phyloP scores from a whole-genome alignment of 1,284 basidiomycete species.

The Psilocybe mexicana region DNA sequence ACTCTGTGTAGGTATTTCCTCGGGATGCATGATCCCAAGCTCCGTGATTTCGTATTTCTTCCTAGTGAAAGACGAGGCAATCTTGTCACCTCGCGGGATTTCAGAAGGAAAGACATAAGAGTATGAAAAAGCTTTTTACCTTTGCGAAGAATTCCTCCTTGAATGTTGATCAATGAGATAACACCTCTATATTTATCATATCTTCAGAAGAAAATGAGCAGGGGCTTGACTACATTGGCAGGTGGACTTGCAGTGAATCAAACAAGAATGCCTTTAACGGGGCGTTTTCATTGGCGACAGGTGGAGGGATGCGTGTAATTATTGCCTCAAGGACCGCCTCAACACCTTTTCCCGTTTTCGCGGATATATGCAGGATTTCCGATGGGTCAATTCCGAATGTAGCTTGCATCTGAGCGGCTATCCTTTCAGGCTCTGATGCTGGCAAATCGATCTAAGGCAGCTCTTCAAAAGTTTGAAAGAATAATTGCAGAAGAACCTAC shows the following conservation, averaged over 20 bases:
- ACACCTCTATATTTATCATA: constrained; percentile 98
- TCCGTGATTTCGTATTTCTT: constrained; percentile 94
- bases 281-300: constrained; percentile 48
- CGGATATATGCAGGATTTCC: constrained; percentile 80
- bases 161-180: constrained; percentile 88
- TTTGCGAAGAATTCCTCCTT: constrained; percentile 63
- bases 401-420: constrained; percentile 78
- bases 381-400: constrained; percentile 78
- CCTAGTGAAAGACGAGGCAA: constrained; percentile 82
- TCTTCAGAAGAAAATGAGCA: constrained; percentile 42
- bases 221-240: constrained; percentile 5
- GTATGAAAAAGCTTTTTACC: constrained; percentile 36
- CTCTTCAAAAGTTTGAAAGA: constrained; percentile 2
- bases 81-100: constrained; percentile 73
- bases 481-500: constrained; percentile 37
- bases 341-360: constrained; percentile 90
- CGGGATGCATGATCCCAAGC: constrained; percentile 91
- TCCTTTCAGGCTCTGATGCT: constrained; percentile 79
- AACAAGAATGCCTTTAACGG: constrained; percentile 89
- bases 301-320: constrained; percentile 81
- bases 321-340: constrained; percentile 79
- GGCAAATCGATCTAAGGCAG: constrained; percentile 78
- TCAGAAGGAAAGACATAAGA: constrained; percentile 5
- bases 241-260: constrained; percentile 76
- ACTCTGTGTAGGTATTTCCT: constrained; percentile 72